Base-by-base conservation (phyloP, 2,329 filamentous ascomycete species). In the Coniochaeta sp. region DNA sequence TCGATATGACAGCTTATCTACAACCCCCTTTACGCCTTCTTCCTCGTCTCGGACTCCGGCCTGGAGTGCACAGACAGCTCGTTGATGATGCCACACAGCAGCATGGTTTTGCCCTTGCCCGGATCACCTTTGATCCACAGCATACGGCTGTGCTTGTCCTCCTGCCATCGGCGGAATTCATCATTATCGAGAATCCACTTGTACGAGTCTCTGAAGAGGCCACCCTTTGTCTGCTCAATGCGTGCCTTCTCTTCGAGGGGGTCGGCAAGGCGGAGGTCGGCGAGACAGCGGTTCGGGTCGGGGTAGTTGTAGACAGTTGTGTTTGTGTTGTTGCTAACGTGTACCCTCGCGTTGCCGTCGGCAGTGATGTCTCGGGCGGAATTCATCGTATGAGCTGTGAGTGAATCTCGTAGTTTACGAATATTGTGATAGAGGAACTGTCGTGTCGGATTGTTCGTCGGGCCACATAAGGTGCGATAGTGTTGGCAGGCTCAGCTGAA, bases 91-190 rank as follows among this genome's bases (percentile, higher is more conserved):
- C 72, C 71, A 14, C 69, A 72, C 0, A 77, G 40, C 0, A 77
- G 62, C 73, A 77, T 77, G 0, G 74, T 78, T 62, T 77, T 78
- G 3, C 75, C 75, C 32, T 74, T 77, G 1, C 75, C 74, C 0
- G 74, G 69, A 50, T 72, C 70, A 0, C 73, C 74, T 19, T 64
- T 72, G 26, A 77, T 68, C 75, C 73, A 77, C 1, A 78, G 69
- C 16, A 75, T 57, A 0, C 47, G 59, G 36, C 19, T 63, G 0
- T 63, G 26, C 0, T 34, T 3, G 12, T 67, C 58, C 3, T 65
- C 36, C 1, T 19, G 62, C 72, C 70, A 74, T 61, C 50, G 24
- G 1, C 24, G 24, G 44, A 70, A 75, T 0, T 67, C 52, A 0
- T 57, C 16, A 28, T 70, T 55, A 0, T 68, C 60, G 1, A 77